A percentile compares a stretch with the other conserved stretches of the same genome.
These are phyloP conservation scores for Chytriomyces sp. DNA, from an alignment of 192 early-diverging fungal species.

Conservation along the genomic window DNA sequence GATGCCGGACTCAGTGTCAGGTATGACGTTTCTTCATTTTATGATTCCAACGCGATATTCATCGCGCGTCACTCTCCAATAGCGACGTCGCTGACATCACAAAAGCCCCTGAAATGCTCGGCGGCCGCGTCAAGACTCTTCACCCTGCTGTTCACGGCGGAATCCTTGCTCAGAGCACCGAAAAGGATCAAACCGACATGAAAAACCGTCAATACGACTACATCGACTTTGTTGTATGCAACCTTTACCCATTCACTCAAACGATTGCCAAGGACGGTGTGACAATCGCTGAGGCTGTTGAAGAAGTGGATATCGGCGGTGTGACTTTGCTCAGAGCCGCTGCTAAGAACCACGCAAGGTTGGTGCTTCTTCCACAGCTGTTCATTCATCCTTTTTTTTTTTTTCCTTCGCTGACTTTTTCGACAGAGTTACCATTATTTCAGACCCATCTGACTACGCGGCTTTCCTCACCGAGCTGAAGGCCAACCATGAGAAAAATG, in stretches of 20 bases:
- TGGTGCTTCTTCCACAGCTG: slow-evolving; percentile 89
- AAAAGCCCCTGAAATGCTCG: slow-evolving; percentile 97
- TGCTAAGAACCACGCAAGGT: slow-evolving; percentile 98
- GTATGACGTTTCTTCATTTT: slow-evolving; percentile 50
- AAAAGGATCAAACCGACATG: slow-evolving; percentile 86
- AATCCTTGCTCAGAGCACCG: slow-evolving; percentile 88
- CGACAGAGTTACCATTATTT: slow-evolving; percentile 83
- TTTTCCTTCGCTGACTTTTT: not conserved
- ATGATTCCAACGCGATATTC: not conserved
- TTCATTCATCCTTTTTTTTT: slow-evolving; percentile 78
- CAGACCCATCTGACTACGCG: slow-evolving; percentile 91
- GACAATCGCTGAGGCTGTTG: slow-evolving; percentile 92
- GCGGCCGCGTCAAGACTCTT: slow-evolving; percentile 98
- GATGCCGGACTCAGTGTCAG: slow-evolving; percentile 86
- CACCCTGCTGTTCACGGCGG: slow-evolving; percentile 98
- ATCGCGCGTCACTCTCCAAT: not conserved
- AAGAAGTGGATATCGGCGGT: slow-evolving; percentile 99
- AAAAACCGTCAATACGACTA: slow-evolving; percentile 83
- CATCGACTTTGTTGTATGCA: slow-evolving; percentile 96
- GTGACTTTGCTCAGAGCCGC: slow-evolving; percentile 97
- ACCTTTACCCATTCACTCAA: slow-evolving; percentile 98
- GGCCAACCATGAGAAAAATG: slow-evolving; percentile 32
- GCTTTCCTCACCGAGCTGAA: slow-evolving; percentile 78
- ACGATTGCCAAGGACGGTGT: slow-evolving; percentile 88
- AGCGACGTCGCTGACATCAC: slow-evolving; percentile 98